Percentiles rank a stretch among this genome's conserved stretches.
Evolutionary conservation across 1,284 basidiomycete genomes (phyloP).

Genomic region (Pholiota adiposa): DNA sequence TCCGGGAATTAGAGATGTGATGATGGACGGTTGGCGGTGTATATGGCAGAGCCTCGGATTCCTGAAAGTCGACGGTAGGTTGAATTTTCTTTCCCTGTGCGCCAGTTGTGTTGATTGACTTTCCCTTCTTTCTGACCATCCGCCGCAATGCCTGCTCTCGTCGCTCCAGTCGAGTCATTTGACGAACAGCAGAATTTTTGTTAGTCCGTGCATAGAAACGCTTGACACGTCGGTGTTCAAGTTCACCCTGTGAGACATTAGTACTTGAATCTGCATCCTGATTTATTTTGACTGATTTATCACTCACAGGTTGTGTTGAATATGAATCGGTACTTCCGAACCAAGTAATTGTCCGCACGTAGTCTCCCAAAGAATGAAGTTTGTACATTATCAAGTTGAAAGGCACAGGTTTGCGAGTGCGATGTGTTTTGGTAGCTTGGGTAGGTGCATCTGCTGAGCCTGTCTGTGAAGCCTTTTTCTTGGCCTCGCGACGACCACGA

Average conservation of each 20-base stretch:
- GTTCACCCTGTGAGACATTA: constrained; percentile 33
- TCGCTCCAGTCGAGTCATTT: background rate
- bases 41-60: constrained; percentile 8
- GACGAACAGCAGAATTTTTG: background rate
- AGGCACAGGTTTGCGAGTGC: background rate
- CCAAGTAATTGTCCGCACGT: constrained; percentile 19
- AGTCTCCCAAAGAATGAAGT: constrained; percentile 30
- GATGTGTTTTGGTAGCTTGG: background rate
- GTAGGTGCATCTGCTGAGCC: background rate
- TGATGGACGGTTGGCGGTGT: constrained; percentile 15
- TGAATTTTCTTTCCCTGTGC: background rate
- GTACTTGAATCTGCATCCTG: too few relatives aligned
- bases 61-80: constrained; percentile 6
- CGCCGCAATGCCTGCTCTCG: background rate
- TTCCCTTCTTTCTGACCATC: background rate
- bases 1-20: constrained; percentile 11
- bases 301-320: constrained; percentile 26
- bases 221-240: constrained; percentile 34
- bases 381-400: constrained; percentile 19
- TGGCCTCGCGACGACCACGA: background rate
- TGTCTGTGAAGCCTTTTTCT: background rate
- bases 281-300: background rate
- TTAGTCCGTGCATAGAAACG: constrained; percentile 23
- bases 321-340: constrained; percentile 28
- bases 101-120: background rate